A percentile compares a stretch with the other conserved stretches of the same genome.
These are phyloP conservation scores for Lagerstroemia speciosa DNA, from an alignment of 345 rosid genomes.

Conservation along the genomic window DNA sequence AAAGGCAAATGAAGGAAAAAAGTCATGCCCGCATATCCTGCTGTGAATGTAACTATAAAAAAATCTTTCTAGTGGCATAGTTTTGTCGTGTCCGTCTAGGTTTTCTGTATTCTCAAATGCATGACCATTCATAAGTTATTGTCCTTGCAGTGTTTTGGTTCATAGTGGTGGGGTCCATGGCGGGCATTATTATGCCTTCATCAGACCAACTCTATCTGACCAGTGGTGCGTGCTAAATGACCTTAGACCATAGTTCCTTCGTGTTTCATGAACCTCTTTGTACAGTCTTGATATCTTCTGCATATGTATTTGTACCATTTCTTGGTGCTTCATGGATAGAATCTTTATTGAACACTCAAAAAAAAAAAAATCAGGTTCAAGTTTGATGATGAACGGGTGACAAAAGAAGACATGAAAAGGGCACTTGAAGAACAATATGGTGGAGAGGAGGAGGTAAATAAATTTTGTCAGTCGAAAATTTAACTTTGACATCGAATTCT, in stretches of 20 bases:
- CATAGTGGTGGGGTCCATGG: constrained; percentile 98
- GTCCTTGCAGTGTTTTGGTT: constrained; percentile 69
- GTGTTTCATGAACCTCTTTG: too few species aligned
- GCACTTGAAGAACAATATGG: constrained; percentile 98
- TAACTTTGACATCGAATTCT: constrained; percentile 7
- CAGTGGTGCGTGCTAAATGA: constrained; percentile 49
- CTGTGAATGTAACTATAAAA: too few species aligned
- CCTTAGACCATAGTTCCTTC: background rate
- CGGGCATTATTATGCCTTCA: constrained; percentile 95
- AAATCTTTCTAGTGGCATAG: too few species aligned
- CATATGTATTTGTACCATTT: too few species aligned
- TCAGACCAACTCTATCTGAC: constrained; percentile 86
- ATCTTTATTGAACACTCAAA: too few species aligned
- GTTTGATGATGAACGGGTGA: constrained; percentile 97
- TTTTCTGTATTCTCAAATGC: background rate
- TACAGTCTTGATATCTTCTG: too few species aligned
- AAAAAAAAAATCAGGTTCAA: constrained; percentile 93
- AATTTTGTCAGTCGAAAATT: constrained; percentile 5
- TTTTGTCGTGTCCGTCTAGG: background rate
- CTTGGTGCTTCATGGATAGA: too few species aligned
- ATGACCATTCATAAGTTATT: background rate
- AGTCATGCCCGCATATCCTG: too few species aligned
- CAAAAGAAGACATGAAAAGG: constrained; percentile 85
- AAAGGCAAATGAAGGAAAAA: too few species aligned
- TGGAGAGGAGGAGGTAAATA: constrained; percentile 95